Conservation (phyloP, 371 early-diverging fungal species). For the Circinella minor region DNA sequence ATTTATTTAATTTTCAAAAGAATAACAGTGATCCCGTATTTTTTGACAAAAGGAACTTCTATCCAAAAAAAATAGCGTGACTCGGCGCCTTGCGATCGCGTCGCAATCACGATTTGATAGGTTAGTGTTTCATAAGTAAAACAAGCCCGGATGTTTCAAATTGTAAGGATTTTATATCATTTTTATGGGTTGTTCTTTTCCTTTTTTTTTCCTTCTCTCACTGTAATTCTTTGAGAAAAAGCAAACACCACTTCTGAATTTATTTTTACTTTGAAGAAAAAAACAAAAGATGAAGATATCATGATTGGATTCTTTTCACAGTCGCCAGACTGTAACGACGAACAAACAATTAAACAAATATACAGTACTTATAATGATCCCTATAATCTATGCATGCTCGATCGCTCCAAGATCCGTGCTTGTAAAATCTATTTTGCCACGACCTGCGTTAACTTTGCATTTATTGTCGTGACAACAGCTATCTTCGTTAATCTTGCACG, state of each 20-base stretch:
- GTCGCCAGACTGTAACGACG: slow-evolving; percentile 4
- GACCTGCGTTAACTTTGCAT: slow-evolving; percentile 15
- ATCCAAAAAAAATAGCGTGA: too few relatives aligned
- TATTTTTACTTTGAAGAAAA: neutral
- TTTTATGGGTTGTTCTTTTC: neutral
- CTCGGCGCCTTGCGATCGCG: too few relatives aligned
- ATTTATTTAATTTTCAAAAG: too few relatives aligned
- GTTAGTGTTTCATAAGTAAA: neutral
- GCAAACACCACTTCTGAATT: neutral
- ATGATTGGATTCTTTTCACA: slow-evolving; percentile 10
- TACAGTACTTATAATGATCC: neutral
- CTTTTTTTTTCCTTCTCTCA: neutral
- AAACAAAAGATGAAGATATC: neutral
- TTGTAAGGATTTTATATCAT: neutral
- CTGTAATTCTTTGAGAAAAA: neutral
- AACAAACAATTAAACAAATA: neutral
- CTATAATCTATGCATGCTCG: slow-evolving; percentile 3
- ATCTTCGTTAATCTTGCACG: slow-evolving; percentile 10
- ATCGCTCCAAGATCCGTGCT: slow-evolving; percentile 8
- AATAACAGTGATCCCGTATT: too few relatives aligned
- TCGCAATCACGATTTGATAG: neutral
- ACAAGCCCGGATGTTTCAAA: neutral
- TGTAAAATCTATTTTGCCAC: slow-evolving; percentile 17
- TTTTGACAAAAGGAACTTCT: too few relatives aligned
- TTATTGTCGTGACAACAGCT: slow-evolving; percentile 21